Base-by-base conservation (phyloP, 805 yeast species). In the Cyberlindnera sargentensis region DNA sequence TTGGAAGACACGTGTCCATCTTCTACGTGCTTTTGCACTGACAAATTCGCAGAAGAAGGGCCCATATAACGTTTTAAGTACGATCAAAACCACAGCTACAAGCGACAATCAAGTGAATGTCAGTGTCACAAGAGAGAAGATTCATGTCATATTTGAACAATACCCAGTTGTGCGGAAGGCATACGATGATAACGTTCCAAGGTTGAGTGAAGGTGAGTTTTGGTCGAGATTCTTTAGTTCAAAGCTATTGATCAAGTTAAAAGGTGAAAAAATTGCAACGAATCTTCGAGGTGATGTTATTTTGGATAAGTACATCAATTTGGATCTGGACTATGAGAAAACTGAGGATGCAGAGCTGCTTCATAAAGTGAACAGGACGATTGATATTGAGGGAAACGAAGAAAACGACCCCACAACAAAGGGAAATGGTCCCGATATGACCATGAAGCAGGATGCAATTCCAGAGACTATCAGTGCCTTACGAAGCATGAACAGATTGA, bases 171-270 rank as follows among this genome's bases (percentile, higher is more conserved):
- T 93, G 26, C 78, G 86, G 47, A 78, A 76, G 49, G 98, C 98
- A 0, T 93, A 85, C 57, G 81, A 78, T 46, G 99, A 93, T 43
- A 81, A 81, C 45, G 99, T 93, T 4, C 99, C 98, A 1, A 81
- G 82, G 48, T 71, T 93, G 42, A 75, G 78, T 39, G 98, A 93
- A 60, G 90, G 91, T 35, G 95, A 85, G 57, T 93, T 93, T 55
- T 93, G 99, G 99, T 87, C 95, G 8, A 70, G 97, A 48, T 93
- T 93, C 57, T 93, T 93, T 71, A 82, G 87, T 55, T 89, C 97
- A 0, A 84, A 88, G 55, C 67, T 93, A 47, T 93, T 90, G 57
- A 72, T 96, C 51, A 78, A 89, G 55, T 68, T 93, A 31, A 74
- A 96, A 60, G 99, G 99, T 46, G 98, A 93, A 58, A 81, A 80